Evolutionary conservation across 352 stramenopile genomes (phyloP).

Genomic region (Phytophthora pseudosyringae): DNA sequence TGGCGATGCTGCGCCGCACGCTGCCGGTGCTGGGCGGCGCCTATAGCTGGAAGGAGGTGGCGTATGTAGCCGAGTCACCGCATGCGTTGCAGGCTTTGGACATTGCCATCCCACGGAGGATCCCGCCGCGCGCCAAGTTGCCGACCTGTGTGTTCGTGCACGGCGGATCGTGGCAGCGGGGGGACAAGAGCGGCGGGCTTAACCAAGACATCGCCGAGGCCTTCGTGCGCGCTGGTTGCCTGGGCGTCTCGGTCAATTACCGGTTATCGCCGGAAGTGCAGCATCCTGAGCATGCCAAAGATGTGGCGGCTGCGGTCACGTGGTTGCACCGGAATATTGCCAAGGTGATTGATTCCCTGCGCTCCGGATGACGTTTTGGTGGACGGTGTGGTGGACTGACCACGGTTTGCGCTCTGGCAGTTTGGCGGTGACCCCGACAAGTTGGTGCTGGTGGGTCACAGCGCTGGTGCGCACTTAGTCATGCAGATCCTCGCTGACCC

Average conservation of each 20-base stretch:
- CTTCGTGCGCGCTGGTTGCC: slow-evolving; percentile 55
- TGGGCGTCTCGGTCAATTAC: slow-evolving; percentile 85
- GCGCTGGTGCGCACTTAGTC: slow-evolving; percentile 78
- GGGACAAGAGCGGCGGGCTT: slow-evolving; percentile 73
- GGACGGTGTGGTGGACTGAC: slow-evolving; percentile 1
- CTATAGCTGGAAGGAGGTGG: slow-evolving; percentile 75
- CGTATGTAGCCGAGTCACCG: slow-evolving; percentile 47
- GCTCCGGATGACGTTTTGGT: slow-evolving; percentile 2
- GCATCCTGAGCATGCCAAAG: slow-evolving; percentile 72
- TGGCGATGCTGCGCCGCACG: slow-evolving; percentile 36
- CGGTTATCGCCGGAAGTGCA: slow-evolving; percentile 77
- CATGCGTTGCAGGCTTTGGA: slow-evolving; percentile 70
- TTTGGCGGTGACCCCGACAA: slow-evolving; percentile 73
- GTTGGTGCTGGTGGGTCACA: slow-evolving; percentile 75
- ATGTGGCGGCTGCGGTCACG: slow-evolving; percentile 63
- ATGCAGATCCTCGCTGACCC: slow-evolving; percentile 74
- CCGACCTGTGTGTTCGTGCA: slow-evolving; percentile 86
- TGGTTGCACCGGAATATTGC: slow-evolving; percentile 75
- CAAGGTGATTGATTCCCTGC: slow-evolving; percentile 45
- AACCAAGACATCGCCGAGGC: slow-evolving; percentile 70
- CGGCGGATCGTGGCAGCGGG: slow-evolving; percentile 84
- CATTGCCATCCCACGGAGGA: slow-evolving; percentile 58
- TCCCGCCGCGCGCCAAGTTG: slow-evolving; percentile 38
- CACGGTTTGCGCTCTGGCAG: slow-evolving; percentile 33
- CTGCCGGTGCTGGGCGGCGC: slow-evolving; percentile 31